Conservation (phyloP, 176 grass and related monocot genomes). For the Guadua angustifolia region DNA sequence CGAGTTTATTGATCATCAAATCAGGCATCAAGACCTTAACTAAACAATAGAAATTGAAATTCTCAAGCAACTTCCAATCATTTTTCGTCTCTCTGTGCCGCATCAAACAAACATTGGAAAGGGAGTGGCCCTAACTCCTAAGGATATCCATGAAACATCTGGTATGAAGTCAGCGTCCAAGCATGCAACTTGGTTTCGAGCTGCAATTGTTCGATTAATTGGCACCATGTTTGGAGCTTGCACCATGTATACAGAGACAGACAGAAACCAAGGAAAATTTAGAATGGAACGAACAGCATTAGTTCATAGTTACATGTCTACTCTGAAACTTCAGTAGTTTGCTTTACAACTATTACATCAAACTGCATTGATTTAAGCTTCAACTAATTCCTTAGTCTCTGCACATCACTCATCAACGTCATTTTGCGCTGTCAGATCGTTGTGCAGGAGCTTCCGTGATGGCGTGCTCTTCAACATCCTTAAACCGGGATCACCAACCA, state of each 20-base stretch:
- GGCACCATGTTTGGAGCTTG: constrained; percentile 30
- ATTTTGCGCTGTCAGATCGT: constrained; percentile 28
- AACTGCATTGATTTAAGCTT: constrained; percentile 23
- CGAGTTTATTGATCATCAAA: constrained; percentile 45
- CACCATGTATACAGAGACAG: constrained; percentile 9
- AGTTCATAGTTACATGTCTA: not conserved
- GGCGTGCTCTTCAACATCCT: constrained; percentile 37
- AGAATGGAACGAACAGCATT: constrained; percentile 7
- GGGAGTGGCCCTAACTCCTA: not conserved
- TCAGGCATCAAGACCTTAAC: constrained; percentile 26
- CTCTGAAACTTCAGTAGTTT: not conserved
- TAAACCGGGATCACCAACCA: constrained; percentile 44
- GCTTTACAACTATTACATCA: constrained; percentile 28
- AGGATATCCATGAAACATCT: constrained; percentile 5
- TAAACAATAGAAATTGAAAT: constrained; percentile 5
- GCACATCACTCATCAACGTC: constrained; percentile 8
- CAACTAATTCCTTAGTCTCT: not conserved
- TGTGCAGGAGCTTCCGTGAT: constrained; percentile 42
- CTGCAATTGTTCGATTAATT: constrained; percentile 36
- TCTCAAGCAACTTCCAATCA: not conserved
- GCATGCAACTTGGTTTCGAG: constrained; percentile 40
- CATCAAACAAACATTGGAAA: constrained; percentile 9
- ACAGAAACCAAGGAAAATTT: not conserved
- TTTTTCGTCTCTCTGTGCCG: not conserved
- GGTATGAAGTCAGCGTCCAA: constrained; percentile 53